A percentile compares a stretch with the other conserved stretches of the same genome.
Evolutionary conservation across 2,329 filamentous ascomycete genomes (phyloP).

Genomic region (Trichoderma polysporum): DNA sequence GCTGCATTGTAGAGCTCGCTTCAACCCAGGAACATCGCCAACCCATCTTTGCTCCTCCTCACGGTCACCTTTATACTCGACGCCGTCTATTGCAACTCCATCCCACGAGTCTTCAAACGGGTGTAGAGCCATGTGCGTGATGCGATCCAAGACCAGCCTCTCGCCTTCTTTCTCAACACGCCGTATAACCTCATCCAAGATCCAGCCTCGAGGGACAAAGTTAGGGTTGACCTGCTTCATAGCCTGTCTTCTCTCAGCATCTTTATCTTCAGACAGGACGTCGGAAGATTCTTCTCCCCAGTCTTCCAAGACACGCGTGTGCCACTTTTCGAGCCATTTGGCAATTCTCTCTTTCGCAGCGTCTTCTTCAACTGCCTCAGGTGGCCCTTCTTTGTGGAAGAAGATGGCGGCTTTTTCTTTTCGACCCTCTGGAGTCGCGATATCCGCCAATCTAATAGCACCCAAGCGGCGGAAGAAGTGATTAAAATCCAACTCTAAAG

Average conservation of each 20-base stretch:
- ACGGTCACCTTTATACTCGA: conserved; percentile 56
- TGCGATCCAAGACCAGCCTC: conserved; percentile 69
- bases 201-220: conserved; percentile 87
- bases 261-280: conserved; percentile 40
- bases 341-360: conserved; percentile 67
- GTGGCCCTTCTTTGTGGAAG: conserved; percentile 73
- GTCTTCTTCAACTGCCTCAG: conserved; percentile 57
- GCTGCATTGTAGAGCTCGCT: conserved; percentile 87
- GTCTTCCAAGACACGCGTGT: conserved; percentile 68
- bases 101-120: conserved; percentile 83
- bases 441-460: conserved; percentile 57
- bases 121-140: conserved; percentile 80
- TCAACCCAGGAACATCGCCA: conserved; percentile 76
- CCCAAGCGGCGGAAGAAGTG: conserved; percentile 86
- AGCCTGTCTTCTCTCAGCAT: conserved; percentile 62
- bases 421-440: conserved; percentile 64
- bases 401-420: conserved; percentile 67
- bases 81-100: conserved; percentile 46
- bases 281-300: conserved; percentile 56
- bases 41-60: conserved; percentile 81
- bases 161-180: conserved; percentile 84
- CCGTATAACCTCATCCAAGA: conserved; percentile 89
- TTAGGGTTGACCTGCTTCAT: conserved; percentile 93
- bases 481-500: conserved; percentile 85
- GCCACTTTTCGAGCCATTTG: conserved; percentile 81